Evolutionary conservation across 352 stramenopile genomes (phyloP).

Genomic region (Peronospora belbahrii): DNA sequence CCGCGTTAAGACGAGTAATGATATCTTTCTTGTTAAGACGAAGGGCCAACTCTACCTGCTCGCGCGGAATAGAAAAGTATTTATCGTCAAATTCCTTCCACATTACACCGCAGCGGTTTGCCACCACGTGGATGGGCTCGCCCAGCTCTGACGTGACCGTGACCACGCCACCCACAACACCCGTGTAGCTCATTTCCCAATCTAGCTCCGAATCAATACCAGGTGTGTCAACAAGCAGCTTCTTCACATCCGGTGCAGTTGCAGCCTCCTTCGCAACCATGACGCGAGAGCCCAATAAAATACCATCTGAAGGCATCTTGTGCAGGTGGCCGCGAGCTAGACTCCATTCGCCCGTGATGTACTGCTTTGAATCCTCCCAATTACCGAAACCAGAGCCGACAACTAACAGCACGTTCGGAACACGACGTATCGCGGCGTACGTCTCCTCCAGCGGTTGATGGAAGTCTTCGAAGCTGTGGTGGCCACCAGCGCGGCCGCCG

Average conservation of each 20-base stretch:
- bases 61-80: slow-evolving; percentile 74
- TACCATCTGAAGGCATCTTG: slow-evolving; percentile 78
- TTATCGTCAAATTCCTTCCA: slow-evolving; percentile 84
- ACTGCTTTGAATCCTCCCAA: slow-evolving; percentile 70
- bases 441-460: slow-evolving; percentile 63
- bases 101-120: slow-evolving; percentile 61
- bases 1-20: slow-evolving; percentile 68
- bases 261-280: slow-evolving; percentile 87
- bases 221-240: slow-evolving; percentile 71
- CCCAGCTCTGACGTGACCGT: slow-evolving; percentile 82
- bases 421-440: slow-evolving; percentile 70
- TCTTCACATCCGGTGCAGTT: slow-evolving; percentile 75
- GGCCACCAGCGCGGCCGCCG: slow-evolving; percentile 70
- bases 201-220: slow-evolving; percentile 63
- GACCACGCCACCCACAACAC: slow-evolving; percentile 55
- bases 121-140: slow-evolving; percentile 82
- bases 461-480: slow-evolving; percentile 88
- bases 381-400: slow-evolving; percentile 84
- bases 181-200: slow-evolving; percentile 78
- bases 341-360: slow-evolving; percentile 83
- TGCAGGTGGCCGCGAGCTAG: slow-evolving; percentile 32
- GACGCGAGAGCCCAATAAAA: slow-evolving; percentile 73
- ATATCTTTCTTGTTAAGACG: slow-evolving; percentile 68
- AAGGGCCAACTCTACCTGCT: slow-evolving; percentile 61
- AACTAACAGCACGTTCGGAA: slow-evolving; percentile 78